Evolutionary conservation across 257 asterid species (phyloP).

Genomic region (Jacaranda copaia): DNA sequence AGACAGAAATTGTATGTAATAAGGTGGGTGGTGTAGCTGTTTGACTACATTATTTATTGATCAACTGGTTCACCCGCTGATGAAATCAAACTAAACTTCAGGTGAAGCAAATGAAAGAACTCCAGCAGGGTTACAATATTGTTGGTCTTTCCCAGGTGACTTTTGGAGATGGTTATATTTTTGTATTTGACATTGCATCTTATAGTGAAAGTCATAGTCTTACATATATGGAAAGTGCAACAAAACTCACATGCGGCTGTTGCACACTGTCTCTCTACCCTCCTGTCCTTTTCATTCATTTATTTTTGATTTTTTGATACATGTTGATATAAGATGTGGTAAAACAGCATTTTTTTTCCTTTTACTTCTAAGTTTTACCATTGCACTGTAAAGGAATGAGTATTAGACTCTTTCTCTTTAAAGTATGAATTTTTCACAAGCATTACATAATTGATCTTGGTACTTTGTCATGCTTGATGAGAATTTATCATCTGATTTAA

Average conservation of each 20-base stretch:
- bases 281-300: background rate
- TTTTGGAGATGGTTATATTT: background rate
- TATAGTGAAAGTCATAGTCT: too few relatives aligned
- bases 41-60: slow-evolving; percentile 28
- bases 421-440: background rate
- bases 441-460: too few relatives aligned
- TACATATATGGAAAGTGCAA: too few relatives aligned
- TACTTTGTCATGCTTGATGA: background rate
- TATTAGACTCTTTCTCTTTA: slow-evolving; percentile 3
- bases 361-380: background rate
- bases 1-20: slow-evolving; percentile 84
- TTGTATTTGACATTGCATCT: too few relatives aligned
- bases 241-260: too few relatives aligned
- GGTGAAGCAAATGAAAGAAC: slow-evolving; percentile 91
- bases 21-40: slow-evolving; percentile 64
- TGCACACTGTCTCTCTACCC: too few relatives aligned
- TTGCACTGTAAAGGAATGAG: background rate
- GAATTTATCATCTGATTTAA: background rate
- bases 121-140: slow-evolving; percentile 81
- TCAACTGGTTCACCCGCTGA: slow-evolving; percentile 31
- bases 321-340: background rate
- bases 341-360: background rate
- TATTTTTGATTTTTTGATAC: background rate
- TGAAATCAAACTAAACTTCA: slow-evolving; percentile 42
- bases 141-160: slow-evolving; percentile 98